Percentiles rank a stretch among this genome's conserved stretches.
Evolutionary conservation across 495 filamentous ascomycete species (phyloP).

Genomic region (Penicillium flavigenum): DNA sequence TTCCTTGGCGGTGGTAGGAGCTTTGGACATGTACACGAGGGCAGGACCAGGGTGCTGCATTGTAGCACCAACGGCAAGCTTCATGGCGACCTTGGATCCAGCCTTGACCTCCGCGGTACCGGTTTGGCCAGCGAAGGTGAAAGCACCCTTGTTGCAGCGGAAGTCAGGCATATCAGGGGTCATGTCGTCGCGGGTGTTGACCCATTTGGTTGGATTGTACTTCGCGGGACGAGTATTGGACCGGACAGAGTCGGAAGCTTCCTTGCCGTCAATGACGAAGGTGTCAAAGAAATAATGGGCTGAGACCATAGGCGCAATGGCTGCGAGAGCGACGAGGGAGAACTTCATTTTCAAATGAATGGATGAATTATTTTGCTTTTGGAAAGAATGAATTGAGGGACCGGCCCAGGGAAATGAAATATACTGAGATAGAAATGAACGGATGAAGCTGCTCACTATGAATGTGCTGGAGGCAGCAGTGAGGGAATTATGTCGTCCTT

Average conservation of each 20-base stretch:
- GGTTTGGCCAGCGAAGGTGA: background rate
- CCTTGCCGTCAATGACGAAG: background rate
- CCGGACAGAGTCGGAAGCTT: background rate
- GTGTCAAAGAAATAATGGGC: background rate
- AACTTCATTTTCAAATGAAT: background rate
- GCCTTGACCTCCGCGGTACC: background rate
- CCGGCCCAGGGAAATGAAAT: background rate
- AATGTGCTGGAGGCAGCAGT: background rate
- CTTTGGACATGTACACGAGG: constrained; percentile 49
- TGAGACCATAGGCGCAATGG: background rate
- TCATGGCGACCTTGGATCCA: background rate
- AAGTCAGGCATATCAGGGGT: background rate
- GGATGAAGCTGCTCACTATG: background rate
- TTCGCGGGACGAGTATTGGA: background rate
- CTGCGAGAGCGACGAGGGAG: background rate
- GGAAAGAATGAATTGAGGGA: background rate
- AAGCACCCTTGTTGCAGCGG: background rate
- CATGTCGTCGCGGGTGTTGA: background rate
- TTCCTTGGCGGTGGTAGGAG: constrained; percentile 33
- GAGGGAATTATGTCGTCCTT: background rate
- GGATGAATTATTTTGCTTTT: background rate
- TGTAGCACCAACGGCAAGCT: constrained; percentile 13
- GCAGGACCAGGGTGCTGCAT: constrained; percentile 50
- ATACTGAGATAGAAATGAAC: background rate
- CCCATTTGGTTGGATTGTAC: background rate